These are phyloP conservation scores for Acer saccharum DNA, from an alignment of 345 rosid genomes.

Conservation along the genomic window DNA sequence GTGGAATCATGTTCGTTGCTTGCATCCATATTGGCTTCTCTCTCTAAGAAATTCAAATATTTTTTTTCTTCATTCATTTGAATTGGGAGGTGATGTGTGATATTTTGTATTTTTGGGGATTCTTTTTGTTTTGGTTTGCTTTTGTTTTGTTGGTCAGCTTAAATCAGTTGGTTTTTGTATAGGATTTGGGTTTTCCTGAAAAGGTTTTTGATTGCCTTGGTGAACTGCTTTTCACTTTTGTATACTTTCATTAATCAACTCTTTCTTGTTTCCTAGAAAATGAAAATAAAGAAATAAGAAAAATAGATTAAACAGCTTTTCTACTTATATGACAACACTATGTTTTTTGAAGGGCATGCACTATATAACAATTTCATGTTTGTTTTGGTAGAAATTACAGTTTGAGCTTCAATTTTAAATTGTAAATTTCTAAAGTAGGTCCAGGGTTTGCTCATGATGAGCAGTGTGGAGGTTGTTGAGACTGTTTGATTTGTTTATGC, in stretches of 20 bases:
- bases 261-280: not conserved
- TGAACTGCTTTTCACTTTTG: not conserved
- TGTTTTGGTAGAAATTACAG: not conserved
- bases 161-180: not conserved
- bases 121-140: not conserved
- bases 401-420: not conserved
- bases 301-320: too few species aligned
- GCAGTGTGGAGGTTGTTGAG: not conserved
- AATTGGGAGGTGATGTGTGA: not conserved
- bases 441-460: not conserved
- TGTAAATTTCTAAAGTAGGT: not conserved
- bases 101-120: not conserved
- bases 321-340: not conserved
- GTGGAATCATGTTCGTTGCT: not conserved
- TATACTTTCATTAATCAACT: not conserved
- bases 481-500: not conserved
- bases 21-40: not conserved
- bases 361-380: not conserved
- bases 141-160: not conserved
- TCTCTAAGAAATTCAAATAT: not conserved
- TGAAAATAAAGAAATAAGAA: not conserved
- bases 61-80: not conserved
- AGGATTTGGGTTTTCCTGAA: not conserved
- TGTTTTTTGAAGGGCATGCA: not conserved
- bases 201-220: not conserved